Evolutionary conservation across 768 basidiomycete species (phyloP), one percentile per base, ranked within the genome.

Genomic region (Rhodotorula sphaerocarpa): DNA sequence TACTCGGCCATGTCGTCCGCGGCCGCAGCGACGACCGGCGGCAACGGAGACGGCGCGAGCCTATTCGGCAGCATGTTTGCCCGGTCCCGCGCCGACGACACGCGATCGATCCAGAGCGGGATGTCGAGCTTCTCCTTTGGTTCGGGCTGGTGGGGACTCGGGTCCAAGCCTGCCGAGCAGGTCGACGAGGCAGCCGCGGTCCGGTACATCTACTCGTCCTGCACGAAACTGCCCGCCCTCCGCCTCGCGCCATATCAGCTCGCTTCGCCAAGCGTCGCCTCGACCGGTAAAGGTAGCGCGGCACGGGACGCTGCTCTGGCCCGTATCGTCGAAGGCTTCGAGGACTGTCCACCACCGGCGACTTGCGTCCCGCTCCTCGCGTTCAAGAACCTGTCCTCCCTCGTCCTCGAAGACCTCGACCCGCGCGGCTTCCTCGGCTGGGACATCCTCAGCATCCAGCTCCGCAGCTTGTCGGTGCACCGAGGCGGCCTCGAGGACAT

Each of bases 181-280:
- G 42, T 33, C 1, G 59, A 69, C 47, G 64, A 63, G 67, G 86
- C 90, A 58, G 73, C 78, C 4, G 86, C 90, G 71, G 83, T 93
- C 74, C 90, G 84, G 74, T 89, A 84, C 75, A 80, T 92, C 65
- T 93, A 84, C 77, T 89, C 88, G 73, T 82, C 84, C 73, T 89
- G 93, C 78, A 95, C 89, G 47, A 90, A 87, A 76, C 78, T 95
- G 0, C 90, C 90, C 21, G 85, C 89, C 2, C 78, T 93, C 43
- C 76, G 64, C 52, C 59, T 70, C 48, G 47, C 57, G 15, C 61
- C 63, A 7, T 60, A 65, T 55, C n/a, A 52, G 33, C 55, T 70
- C 57, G 25, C 53, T 16, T 18, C 52, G 18, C n/a, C 36, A 0
- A 11, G 11, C 44, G 21, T 45, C 14, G 21, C 27, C 9, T 21